phyloP scores from a whole-genome alignment of 1,284 basidiomycete species.

The Ustilago hordei region DNA sequence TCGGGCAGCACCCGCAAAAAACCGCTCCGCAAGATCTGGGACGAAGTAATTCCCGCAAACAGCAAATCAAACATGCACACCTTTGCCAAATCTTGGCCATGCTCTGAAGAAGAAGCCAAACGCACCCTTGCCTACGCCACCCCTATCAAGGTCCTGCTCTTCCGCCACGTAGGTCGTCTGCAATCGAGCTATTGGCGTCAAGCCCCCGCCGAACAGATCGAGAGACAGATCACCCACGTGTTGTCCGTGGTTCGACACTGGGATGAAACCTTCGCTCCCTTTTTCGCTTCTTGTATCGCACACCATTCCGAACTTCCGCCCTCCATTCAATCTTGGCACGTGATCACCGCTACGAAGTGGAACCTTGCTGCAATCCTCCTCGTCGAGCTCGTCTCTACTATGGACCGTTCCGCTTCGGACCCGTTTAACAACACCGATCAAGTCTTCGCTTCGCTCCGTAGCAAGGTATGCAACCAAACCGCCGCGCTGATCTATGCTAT shows the following conservation, averaged over 20 bases:
- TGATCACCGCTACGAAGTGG: slow-evolving; percentile 40
- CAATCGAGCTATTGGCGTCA: slow-evolving; percentile 45
- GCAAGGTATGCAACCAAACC: slow-evolving; percentile 33
- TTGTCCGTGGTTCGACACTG: slow-evolving; percentile 38
- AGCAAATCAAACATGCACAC: slow-evolving; percentile 30
- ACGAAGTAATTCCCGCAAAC: slow-evolving; percentile 40
- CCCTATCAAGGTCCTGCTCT: slow-evolving; percentile 47
- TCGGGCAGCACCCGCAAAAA: neutral
- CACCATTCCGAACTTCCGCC: slow-evolving; percentile 30
- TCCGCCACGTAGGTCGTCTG: slow-evolving; percentile 41
- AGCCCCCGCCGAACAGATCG: slow-evolving; percentile 30
- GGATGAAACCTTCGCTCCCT: slow-evolving; percentile 39
- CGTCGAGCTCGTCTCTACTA: slow-evolving; percentile 36
- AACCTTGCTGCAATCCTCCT: slow-evolving; percentile 42
- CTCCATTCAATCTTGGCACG: slow-evolving; percentile 40
- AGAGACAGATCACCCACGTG: slow-evolving; percentile 35
- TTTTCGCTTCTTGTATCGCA: slow-evolving; percentile 33
- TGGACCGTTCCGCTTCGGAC: slow-evolving; percentile 25
- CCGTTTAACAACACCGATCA: slow-evolving; percentile 33
- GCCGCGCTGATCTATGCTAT: slow-evolving; percentile 43
- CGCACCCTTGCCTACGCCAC: slow-evolving; percentile 36
- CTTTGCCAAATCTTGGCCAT: slow-evolving; percentile 38
- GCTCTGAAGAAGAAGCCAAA: slow-evolving; percentile 31
- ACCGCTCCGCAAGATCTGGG: slow-evolving; percentile 44
- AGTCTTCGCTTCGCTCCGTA: slow-evolving; percentile 24